Conservation (phyloP, 768 basidiomycete species). For the Tricholoma hemisulphureum region DNA sequence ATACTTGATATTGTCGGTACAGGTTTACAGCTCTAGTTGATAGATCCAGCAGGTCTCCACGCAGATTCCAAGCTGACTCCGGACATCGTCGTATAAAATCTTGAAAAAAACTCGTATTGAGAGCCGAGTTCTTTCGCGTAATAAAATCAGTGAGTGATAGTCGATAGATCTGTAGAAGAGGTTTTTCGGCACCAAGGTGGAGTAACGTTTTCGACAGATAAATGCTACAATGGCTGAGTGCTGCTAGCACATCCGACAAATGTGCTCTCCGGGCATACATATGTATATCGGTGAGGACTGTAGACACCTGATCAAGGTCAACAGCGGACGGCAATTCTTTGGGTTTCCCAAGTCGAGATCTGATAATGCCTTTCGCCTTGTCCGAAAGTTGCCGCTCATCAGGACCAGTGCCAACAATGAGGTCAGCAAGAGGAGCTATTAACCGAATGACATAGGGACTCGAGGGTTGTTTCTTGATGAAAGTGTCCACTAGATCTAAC, state of each 20-base stretch:
- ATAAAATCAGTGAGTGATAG: slow-evolving; percentile 73
- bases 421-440: slow-evolving; percentile 73
- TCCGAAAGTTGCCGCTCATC: slow-evolving; percentile 89
- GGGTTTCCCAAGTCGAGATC: slow-evolving; percentile 67
- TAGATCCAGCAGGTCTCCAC: slow-evolving; percentile 55
- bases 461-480: slow-evolving; percentile 73
- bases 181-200: slow-evolving; percentile 40
- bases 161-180: slow-evolving; percentile 55
- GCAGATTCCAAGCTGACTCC: slow-evolving; percentile 60
- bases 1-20: slow-evolving; percentile 73
- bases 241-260: slow-evolving; percentile 57
- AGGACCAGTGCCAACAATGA: slow-evolving; percentile 60
- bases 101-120: slow-evolving; percentile 73
- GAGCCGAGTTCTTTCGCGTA: slow-evolving; percentile 74
- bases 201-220: slow-evolving; percentile 60
- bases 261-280: slow-evolving; percentile 64
- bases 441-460: slow-evolving; percentile 66
- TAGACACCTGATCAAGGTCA: slow-evolving; percentile 42
- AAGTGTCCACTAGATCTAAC: slow-evolving; percentile 90
- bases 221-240: slow-evolving; percentile 67
- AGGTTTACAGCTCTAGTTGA: slow-evolving; percentile 64
- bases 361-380: slow-evolving; percentile 81
- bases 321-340: slow-evolving; percentile 61
- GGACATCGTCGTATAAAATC: slow-evolving; percentile 74
- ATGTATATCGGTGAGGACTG: slow-evolving; percentile 65